Evolutionary conservation across 176 grass and related monocot species (phyloP).

Genomic region (Lolium multiflorum): DNA sequence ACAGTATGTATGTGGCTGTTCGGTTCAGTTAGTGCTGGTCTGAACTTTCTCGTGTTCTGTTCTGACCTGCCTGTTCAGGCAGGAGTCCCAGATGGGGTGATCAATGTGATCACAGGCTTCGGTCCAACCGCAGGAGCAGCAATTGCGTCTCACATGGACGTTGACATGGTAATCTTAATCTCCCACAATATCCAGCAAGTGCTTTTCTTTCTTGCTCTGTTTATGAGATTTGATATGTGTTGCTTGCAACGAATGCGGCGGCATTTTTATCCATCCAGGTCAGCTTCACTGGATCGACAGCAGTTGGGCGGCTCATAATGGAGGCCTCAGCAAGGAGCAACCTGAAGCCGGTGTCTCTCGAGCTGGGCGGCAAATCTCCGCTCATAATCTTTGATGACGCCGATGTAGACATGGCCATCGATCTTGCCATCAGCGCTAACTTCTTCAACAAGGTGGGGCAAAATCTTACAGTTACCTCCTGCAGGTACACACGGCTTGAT

Average conservation of each 20-base stretch:
- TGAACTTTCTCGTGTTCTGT: background rate
- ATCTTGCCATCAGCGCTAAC: conserved; percentile 42
- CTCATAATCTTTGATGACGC: conserved; percentile 67
- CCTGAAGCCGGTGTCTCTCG: conserved; percentile 62
- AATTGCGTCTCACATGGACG: conserved; percentile 68
- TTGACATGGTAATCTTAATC: conserved; percentile 45
- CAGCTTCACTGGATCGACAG: conserved; percentile 68
- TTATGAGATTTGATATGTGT: background rate
- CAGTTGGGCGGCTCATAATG: conserved; percentile 62
- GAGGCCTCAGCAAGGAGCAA: conserved; percentile 66
- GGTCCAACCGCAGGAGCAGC: conserved; percentile 65
- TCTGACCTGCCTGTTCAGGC: conserved; percentile 36
- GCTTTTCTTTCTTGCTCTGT: background rate
- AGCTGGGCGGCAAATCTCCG: conserved; percentile 67
- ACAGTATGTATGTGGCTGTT: background rate
- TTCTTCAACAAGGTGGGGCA: conserved; percentile 55
- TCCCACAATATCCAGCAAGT: background rate
- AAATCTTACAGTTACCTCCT: background rate
- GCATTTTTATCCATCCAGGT: conserved; percentile 23
- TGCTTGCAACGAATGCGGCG: background rate
- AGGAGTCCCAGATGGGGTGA: conserved; percentile 60
- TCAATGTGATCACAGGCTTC: conserved; percentile 65
- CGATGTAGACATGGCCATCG: conserved; percentile 57
- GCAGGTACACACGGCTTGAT: too few relatives aligned
- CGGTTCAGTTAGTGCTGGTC: background rate